Conservation (phyloP, 129 eudicot genomes). For the Dittrichia graveolens region DNA sequence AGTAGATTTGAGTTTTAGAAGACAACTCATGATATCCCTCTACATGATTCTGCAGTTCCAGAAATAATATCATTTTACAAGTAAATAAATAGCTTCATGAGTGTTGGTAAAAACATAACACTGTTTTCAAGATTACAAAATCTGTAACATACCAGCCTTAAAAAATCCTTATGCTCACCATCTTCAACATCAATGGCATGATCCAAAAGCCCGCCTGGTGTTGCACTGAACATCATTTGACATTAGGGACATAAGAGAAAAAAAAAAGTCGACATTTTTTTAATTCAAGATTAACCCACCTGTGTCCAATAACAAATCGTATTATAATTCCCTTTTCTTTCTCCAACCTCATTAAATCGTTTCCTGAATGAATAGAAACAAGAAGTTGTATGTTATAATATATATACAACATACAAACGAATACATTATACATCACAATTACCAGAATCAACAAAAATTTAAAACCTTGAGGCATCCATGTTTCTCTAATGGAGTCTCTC, state of each 20-base stretch:
- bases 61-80: not conserved
- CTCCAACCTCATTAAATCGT: constrained; percentile 62
- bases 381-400: not conserved
- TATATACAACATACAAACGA: not conserved
- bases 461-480: constrained; percentile 97
- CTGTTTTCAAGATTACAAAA: constrained; percentile 6
- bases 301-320: constrained; percentile 90
- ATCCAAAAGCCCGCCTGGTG: constrained; percentile 78
- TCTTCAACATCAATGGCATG: constrained; percentile 88
- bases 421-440: not conserved
- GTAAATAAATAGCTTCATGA: not conserved
- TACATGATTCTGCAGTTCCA: constrained; percentile 62
- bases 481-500: constrained; percentile 82
- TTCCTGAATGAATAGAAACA: constrained; percentile 41
- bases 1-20: constrained; percentile 78
- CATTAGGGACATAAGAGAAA: not conserved
- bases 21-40: constrained; percentile 92
- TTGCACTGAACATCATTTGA: constrained; percentile 44
- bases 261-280: not conserved
- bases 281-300: constrained; percentile 42
- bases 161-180: constrained; percentile 62
- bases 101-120: not conserved
- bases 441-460: not conserved
- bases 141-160: constrained; percentile 56
- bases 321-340: constrained; percentile 79